Conservation (phyloP, 2,329 filamentous ascomycete species). For the Colletotrichum sp. region DNA sequence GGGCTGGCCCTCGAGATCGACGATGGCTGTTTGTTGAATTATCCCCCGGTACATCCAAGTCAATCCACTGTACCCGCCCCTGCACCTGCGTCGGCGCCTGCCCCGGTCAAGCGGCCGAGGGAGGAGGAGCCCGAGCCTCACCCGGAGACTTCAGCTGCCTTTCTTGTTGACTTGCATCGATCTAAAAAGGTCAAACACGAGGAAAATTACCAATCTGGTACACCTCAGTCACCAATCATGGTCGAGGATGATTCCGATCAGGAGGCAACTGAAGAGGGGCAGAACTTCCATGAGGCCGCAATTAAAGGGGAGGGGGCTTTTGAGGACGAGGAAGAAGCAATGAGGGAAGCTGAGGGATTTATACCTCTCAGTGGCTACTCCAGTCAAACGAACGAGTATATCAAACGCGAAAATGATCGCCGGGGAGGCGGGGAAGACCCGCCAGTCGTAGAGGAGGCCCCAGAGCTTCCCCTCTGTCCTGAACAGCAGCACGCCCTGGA, state of each 20-base stretch:
- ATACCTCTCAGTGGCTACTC: neutral
- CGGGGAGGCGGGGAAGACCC: neutral
- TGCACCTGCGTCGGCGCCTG: neutral
- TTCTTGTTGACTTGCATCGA: rapidly evolving
- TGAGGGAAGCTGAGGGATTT: neutral
- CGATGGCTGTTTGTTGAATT: neutral
- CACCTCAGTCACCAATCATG: neutral
- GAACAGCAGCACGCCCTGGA: neutral
- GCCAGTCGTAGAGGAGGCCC: neutral
- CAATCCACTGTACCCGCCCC: neutral
- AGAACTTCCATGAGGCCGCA: neutral
- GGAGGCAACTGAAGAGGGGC: neutral
- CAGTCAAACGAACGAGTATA: neutral
- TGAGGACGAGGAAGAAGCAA: neutral
- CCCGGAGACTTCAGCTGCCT: neutral
- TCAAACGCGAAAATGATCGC: neutral
- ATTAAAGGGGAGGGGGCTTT: neutral
- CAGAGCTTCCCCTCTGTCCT: neutral
- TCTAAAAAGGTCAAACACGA: neutral
- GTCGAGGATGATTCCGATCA: neutral
- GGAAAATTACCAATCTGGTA: neutral
- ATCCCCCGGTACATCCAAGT: neutral
- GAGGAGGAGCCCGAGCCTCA: neutral
- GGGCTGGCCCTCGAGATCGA: neutral
- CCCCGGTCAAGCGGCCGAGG: neutral